phyloP scores from a whole-genome alignment of 2,329 filamentous ascomycete genomes.

The Albifimbria verrucaria region DNA sequence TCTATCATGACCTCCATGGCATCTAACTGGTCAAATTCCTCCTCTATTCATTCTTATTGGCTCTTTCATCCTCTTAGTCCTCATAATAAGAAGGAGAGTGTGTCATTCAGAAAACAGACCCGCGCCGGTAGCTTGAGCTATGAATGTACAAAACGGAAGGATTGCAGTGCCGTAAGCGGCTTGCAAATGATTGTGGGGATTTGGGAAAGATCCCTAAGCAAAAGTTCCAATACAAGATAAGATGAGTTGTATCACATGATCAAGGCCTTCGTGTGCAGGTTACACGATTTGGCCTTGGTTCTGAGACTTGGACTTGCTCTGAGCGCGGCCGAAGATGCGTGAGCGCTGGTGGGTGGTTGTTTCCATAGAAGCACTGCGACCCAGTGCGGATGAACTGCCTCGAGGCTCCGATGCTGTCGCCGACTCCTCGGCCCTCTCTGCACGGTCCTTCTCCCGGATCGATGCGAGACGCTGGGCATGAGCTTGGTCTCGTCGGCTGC shows the following conservation, averaged over 20 bases:
- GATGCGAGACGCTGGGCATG: slow-evolving; percentile 32
- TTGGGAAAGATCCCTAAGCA: too few species aligned
- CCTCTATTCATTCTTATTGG: not conserved
- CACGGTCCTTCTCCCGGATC: slow-evolving; percentile 34
- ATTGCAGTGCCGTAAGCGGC: not conserved
- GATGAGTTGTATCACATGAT: not conserved
- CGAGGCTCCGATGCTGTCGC: slow-evolving; percentile 13
- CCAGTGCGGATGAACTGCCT: slow-evolving; percentile 24
- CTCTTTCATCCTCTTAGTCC: not conserved
- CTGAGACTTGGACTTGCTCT: slow-evolving; percentile 24
- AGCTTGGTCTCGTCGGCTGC: slow-evolving; percentile 34
- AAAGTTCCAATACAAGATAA: too few species aligned
- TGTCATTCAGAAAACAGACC: not conserved
- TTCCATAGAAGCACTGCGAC: slow-evolving; percentile 16
- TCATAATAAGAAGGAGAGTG: not conserved
- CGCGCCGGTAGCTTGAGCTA: not conserved
- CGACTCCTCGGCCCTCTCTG: slow-evolving; percentile 22
- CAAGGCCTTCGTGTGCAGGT: too few species aligned
- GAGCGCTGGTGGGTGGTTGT: slow-evolving; percentile 21
- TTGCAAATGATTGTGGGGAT: not conserved
- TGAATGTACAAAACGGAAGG: not conserved
- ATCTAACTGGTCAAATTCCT: not conserved
- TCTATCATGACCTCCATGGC: not conserved
- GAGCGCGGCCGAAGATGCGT: slow-evolving; percentile 25
- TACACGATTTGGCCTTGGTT: slow-evolving; percentile 23